Evolutionary conservation across 1,284 basidiomycete genomes (phyloP).

Genomic region (Leccinum solheimii): DNA sequence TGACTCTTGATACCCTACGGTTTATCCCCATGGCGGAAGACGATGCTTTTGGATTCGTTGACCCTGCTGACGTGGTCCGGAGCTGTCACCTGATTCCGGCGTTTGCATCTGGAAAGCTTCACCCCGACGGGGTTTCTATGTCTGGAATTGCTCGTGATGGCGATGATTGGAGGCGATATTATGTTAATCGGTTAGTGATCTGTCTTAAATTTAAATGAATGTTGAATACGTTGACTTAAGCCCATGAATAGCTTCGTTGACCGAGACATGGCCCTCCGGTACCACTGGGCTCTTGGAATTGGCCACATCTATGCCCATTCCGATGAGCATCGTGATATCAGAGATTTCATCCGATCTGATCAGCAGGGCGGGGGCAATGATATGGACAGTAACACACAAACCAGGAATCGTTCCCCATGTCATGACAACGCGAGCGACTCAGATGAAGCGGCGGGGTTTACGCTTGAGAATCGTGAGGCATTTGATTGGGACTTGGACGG

Average conservation of each 20-base stretch:
- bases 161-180: not conserved
- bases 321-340: not conserved
- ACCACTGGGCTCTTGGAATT: not conserved
- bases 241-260: not conserved
- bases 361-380: too few relatives aligned
- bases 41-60: not conserved
- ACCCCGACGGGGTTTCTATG: not conserved
- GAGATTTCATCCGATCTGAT: too few relatives aligned
- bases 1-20: not conserved
- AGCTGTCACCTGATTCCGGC: not conserved
- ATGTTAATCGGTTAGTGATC: not conserved
- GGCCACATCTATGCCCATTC: not conserved
- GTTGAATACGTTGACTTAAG: not conserved
- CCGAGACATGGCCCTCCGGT: not conserved
- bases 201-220: not conserved
- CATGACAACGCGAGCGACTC: not conserved
- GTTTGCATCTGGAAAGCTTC: not conserved
- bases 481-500: not conserved
- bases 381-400: too few relatives aligned
- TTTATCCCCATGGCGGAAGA: not conserved
- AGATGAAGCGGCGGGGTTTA: not conserved
- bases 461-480: not conserved
- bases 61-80: not conserved
- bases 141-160: not conserved
- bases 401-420: too few relatives aligned